Conservation (phyloP, 495 filamentous ascomycete species). For the Annulohypoxylon moriforme region DNA sequence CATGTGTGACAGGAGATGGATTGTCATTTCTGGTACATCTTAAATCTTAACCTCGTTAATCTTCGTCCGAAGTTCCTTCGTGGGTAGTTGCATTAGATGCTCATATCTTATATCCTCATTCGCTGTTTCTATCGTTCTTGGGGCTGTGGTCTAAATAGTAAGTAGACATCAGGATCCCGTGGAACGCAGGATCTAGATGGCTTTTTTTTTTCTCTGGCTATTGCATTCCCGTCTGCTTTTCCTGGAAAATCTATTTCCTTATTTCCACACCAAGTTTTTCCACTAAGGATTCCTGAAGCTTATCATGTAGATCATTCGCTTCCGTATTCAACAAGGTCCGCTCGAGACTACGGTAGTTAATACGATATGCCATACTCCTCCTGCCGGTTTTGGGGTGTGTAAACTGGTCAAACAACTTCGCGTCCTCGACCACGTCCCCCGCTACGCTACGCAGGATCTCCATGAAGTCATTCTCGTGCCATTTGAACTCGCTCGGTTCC, state of each 20-base stretch:
- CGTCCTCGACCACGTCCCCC: constrained; percentile 88
- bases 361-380: constrained; percentile 88
- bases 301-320: constrained; percentile 78
- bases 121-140: too few species aligned
- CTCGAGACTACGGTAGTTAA: constrained; percentile 92
- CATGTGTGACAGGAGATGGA: neutral
- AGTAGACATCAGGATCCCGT: too few species aligned
- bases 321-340: constrained; percentile 85
- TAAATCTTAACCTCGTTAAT: neutral
- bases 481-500: constrained; percentile 56
- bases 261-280: constrained; percentile 82
- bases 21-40: neutral
- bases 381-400: constrained; percentile 85
- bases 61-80: neutral
- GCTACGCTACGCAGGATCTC: constrained; percentile 84
- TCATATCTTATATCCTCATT: neutral
- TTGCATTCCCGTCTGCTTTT: too few species aligned
- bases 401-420: constrained; percentile 82
- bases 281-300: constrained; percentile 70
- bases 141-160: too few species aligned
- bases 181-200: too few species aligned
- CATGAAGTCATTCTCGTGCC: constrained; percentile 98
- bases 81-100: neutral
- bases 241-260: constrained; percentile 58
- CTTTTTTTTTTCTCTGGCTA: too few species aligned